phyloP scores from a whole-genome alignment of 768 basidiomycete genomes.

The Kwoniella dejecticola region DNA sequence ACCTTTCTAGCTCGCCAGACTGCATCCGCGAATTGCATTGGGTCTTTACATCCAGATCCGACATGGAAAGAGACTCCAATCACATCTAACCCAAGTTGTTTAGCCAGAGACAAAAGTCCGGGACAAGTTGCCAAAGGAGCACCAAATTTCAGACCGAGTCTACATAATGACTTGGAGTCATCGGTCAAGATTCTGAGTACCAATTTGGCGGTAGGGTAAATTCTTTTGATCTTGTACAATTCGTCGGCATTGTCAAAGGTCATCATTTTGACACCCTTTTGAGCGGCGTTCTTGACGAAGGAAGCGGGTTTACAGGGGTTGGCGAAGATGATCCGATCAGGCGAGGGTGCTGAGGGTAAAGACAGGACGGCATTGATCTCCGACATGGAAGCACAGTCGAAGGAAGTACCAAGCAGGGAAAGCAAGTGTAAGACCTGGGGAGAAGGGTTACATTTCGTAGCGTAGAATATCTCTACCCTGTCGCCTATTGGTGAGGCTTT shows the following conservation, averaged over 20 bases:
- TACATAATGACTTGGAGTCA: conserved; percentile 90
- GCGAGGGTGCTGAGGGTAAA: conserved; percentile 65
- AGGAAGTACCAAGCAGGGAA: conserved; percentile 84
- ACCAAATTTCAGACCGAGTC: conserved; percentile 95
- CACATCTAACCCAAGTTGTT: conserved; percentile 76
- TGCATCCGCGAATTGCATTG: conserved; percentile 84
- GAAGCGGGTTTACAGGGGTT: conserved; percentile 98
- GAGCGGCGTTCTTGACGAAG: conserved; percentile 82
- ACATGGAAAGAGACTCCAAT: conserved; percentile 98
- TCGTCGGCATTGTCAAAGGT: conserved; percentile 99
- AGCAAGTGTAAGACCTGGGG: conserved; percentile 89
- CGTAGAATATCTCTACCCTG: conserved; percentile 90
- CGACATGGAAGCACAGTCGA: conserved; percentile 94
- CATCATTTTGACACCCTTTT: conserved; percentile 82
- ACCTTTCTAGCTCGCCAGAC: conserved; percentile 75
- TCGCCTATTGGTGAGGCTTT: conserved; percentile 65
- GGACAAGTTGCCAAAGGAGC: conserved; percentile 81
- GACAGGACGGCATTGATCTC: conserved; percentile 82
- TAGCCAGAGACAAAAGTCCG: conserved; percentile 74
- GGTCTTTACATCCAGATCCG: conserved; percentile 94
- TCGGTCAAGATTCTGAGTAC: conserved; percentile 96
- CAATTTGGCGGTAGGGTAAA: conserved; percentile 78
- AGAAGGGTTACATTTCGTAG: conserved; percentile 98
- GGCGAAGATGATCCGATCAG: conserved; percentile 88
- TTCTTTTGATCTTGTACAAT: conserved; percentile 82